Evolutionary conservation across 164 flowering plant species (phyloP).

Genomic region (Tetrastigma voinierianum): DNA sequence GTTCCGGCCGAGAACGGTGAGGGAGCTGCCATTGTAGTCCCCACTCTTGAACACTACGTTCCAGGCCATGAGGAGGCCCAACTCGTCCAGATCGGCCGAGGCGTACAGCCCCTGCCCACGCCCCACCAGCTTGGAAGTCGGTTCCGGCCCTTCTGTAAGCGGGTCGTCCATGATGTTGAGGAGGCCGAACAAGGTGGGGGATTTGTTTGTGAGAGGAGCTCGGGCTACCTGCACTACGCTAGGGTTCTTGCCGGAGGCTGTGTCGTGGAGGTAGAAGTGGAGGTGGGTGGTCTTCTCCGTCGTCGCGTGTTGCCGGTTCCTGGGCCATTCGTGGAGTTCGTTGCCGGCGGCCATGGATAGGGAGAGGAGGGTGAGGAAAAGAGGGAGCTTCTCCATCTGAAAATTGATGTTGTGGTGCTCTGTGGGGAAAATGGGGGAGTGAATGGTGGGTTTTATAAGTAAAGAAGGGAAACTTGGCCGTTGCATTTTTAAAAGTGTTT

Average conservation of each 20-base stretch:
- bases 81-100: background rate
- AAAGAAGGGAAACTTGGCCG: too few species aligned
- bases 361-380: too few species aligned
- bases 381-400: too few species aligned
- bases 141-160: background rate
- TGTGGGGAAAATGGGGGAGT: too few species aligned
- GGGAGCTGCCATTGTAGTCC: conserved; percentile 10
- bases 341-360: too few species aligned
- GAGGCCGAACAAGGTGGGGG: background rate
- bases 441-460: too few species aligned
- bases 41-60: conserved; percentile 4
- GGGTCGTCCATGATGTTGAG: background rate
- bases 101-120: too few species aligned
- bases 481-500: too few species aligned
- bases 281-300: background rate
- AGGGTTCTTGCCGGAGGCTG: background rate
- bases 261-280: background rate
- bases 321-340: background rate
- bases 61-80: conserved; percentile 4
- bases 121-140: too few species aligned
- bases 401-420: too few species aligned
- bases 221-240: background rate
- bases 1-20: conserved; percentile 8
- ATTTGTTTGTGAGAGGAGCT: background rate
- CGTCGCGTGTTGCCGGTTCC: background rate